These are phyloP conservation scores for Amborella trichopoda DNA, from an alignment of 164 flowering plant species.

Conservation along the genomic window DNA sequence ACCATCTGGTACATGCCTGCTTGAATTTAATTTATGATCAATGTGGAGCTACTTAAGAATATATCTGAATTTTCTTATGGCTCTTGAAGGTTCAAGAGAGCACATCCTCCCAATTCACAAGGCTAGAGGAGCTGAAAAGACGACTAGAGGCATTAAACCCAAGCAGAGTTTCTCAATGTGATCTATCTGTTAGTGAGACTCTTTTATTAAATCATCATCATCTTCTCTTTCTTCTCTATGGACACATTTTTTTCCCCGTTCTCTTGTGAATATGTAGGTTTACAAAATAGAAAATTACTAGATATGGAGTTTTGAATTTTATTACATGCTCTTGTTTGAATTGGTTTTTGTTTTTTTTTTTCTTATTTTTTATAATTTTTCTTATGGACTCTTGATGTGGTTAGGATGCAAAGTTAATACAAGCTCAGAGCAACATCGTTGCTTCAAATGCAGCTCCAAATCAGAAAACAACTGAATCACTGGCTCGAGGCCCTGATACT, in stretches of 20 bases:
- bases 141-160: constrained; percentile 86
- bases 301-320: constrained; percentile 1
- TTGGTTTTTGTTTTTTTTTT: neutral
- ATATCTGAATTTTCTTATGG: neutral
- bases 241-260: neutral
- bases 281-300: neutral
- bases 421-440: constrained; percentile 13
- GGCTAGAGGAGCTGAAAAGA: constrained; percentile 85
- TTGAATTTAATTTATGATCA: no score
- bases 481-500: constrained; percentile 12
- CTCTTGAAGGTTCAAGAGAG: constrained; percentile 76
- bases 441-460: constrained; percentile 13
- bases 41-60: neutral
- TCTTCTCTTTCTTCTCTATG: neutral
- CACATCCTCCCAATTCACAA: constrained; percentile 49
- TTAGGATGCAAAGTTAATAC: constrained; percentile 28
- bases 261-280: neutral
- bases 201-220: neutral
- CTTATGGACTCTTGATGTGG: constrained; percentile 1
- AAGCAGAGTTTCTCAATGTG: constrained; percentile 38
- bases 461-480: constrained; percentile 12
- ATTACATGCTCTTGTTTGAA: neutral
- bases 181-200: constrained; percentile 24
- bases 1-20: constrained; percentile 43
- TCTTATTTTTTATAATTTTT: neutral